Percentiles rank a stretch among this genome's conserved stretches.
Evolutionary conservation across 192 early-diverging fungal genomes (phyloP).

Genomic region (Coemansia umbellata): DNA sequence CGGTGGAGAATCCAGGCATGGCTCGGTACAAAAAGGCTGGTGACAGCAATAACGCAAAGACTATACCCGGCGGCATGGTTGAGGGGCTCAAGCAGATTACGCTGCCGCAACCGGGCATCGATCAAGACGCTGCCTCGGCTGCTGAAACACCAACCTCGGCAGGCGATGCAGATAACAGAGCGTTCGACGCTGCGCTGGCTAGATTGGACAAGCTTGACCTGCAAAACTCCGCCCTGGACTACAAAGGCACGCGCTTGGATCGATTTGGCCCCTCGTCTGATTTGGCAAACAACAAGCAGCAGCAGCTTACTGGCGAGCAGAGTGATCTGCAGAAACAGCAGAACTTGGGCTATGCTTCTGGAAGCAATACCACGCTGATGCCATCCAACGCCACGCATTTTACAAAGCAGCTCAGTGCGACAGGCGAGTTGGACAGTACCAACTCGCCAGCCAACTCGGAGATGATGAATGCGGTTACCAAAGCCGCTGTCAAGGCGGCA

Average conservation of each 20-base stretch:
- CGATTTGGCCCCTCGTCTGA: not conserved
- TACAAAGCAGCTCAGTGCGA: no score
- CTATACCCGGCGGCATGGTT: conserved; percentile 1
- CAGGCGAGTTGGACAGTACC: no score
- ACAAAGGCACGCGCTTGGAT: not conserved
- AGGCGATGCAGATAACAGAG: conserved; percentile 27
- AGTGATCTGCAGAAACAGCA: not conserved
- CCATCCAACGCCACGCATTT: no score
- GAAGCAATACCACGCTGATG: no score
- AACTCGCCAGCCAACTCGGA: conserved; percentile 31
- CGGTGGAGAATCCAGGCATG: conserved; percentile 35
- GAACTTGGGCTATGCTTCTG: not conserved
- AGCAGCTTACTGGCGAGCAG: conserved; percentile 7
- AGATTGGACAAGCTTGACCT: conserved; percentile 39
- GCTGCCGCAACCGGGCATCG: not conserved
- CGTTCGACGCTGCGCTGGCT: conserved; percentile 43
- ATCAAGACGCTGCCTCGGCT: not conserved
- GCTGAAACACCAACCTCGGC: conserved; percentile 5
- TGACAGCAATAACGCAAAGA: conserved; percentile 9
- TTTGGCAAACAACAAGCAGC: not conserved
- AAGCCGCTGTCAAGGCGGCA: conserved; percentile 40
- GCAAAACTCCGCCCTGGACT: conserved; percentile 7
- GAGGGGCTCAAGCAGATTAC: conserved; percentile 10
- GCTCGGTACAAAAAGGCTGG: conserved; percentile 11
- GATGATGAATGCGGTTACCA: conserved; percentile 33